These are phyloP conservation scores for Microthyrium microscopicum DNA, from an alignment of 2,329 filamentous ascomycete genomes.

Conservation along the genomic window DNA sequence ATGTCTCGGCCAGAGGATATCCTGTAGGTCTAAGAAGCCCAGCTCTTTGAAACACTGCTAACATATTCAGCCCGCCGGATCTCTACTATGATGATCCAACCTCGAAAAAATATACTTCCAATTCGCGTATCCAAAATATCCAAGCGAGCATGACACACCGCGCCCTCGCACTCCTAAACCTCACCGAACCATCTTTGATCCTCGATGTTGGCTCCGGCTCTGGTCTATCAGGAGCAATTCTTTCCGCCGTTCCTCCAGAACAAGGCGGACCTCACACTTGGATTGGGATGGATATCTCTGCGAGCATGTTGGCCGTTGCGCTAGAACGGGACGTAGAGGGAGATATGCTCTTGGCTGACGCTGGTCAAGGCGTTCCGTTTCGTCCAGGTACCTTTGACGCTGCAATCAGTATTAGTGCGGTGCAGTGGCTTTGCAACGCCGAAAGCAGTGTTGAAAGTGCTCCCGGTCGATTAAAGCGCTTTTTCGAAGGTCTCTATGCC, in stretches of 20 bases:
- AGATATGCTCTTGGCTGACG: conserved; percentile 85
- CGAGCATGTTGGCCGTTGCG: conserved; percentile 92
- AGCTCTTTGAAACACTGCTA: conserved; percentile 13
- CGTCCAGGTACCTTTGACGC: conserved; percentile 85
- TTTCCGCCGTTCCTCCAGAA: conserved; percentile 48
- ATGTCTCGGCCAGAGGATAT: conserved; percentile 98
- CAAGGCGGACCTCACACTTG: conserved; percentile 71
- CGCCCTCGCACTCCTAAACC: conserved; percentile 77
- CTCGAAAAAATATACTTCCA: conserved; percentile 94
- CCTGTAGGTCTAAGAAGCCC: conserved; percentile 40
- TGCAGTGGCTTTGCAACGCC: conserved; percentile 98
- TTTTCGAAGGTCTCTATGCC: conserved; percentile 87
- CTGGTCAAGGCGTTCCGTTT: conserved; percentile 90
- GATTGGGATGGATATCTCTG: conserved; percentile 93
- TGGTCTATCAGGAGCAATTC: conserved; percentile 84
- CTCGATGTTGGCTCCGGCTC: conserved; percentile 95
- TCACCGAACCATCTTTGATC: conserved; percentile 65
- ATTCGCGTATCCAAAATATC: conserved; percentile 86
- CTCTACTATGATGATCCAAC: conserved; percentile 95
- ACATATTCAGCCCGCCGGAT: conserved; percentile 57
- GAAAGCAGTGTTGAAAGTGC: conserved; percentile 75
- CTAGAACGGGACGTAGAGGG: conserved; percentile 84
- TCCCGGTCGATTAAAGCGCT: conserved; percentile 59
- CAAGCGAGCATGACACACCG: conserved; percentile 89
- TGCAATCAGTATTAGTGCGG: conserved; percentile 81